Percentiles rank a stretch among this genome's conserved stretches.
Evolutionary conservation across 495 filamentous ascomycete genomes (phyloP).

Genomic region (Xylaria flabelliformis): DNA sequence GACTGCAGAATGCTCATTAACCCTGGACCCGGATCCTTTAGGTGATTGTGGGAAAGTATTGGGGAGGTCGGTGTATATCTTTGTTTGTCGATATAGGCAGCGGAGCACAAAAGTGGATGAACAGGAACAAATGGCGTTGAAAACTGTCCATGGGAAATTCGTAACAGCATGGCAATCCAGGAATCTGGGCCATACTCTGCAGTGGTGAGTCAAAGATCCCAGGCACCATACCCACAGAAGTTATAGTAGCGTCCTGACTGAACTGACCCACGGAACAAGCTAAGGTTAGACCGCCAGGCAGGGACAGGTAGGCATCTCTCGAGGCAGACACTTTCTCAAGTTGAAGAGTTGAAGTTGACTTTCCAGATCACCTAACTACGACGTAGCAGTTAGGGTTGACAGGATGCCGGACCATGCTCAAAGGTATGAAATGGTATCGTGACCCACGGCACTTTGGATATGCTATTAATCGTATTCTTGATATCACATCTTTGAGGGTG

Average conservation of each 20-base stretch:
- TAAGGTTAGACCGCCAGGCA: constrained; percentile 2
- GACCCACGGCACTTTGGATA: neutral
- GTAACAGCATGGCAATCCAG: constrained; percentile 14
- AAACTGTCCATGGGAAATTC: constrained; percentile 7
- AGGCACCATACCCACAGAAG: constrained; percentile 11
- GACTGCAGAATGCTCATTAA: constrained; percentile 6
- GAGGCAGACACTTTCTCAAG: neutral
- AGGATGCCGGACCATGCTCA: too few relatives aligned
- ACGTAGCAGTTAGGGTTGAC: neutral
- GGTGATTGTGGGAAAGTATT: neutral
- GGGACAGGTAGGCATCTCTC: neutral
- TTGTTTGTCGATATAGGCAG: neutral
- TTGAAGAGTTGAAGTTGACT: neutral
- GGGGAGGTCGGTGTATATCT: neutral
- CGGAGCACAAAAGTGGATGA: neutral
- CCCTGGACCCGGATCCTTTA: constrained; percentile 4
- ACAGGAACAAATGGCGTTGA: neutral
- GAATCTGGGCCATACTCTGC: neutral
- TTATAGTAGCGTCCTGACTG: neutral
- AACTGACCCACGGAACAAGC: neutral
- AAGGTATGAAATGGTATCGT: neutral
- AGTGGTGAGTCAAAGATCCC: constrained; percentile 17
- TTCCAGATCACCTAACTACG: neutral
- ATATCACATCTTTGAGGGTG: constrained; percentile 2
- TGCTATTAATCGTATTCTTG: neutral